Evolutionary conservation across 805 yeast species (phyloP).

Genomic region (Cyberlindnera euphorbiae): DNA sequence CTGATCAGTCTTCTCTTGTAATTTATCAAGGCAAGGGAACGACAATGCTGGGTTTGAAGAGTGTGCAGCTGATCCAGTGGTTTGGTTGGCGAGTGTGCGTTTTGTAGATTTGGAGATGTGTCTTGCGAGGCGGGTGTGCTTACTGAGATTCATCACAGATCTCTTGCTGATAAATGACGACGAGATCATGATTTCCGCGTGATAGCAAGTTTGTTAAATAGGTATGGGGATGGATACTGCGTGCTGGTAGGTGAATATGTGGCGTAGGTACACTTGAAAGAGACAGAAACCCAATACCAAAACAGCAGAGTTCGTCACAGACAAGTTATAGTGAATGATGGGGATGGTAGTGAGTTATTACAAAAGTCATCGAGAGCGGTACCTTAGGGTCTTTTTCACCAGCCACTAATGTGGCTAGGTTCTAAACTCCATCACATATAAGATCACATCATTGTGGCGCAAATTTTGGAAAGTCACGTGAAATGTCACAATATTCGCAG

Average conservation of each 20-base stretch:
- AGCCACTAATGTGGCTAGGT: too few relatives aligned
- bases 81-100: constrained; percentile 8
- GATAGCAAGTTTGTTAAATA: neutral
- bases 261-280: too few relatives aligned
- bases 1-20: constrained; percentile 50
- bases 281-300: too few relatives aligned
- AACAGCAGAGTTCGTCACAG: too few relatives aligned
- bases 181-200: neutral
- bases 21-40: constrained; percentile 82
- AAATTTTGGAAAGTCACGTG: constrained; percentile 9
- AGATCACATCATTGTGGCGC: too few relatives aligned
- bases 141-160: neutral
- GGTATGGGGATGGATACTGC: neutral
- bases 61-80: neutral
- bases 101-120: constrained; percentile 10
- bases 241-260: neutral
- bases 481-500: neutral
- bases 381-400: too few relatives aligned
- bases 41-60: constrained; percentile 25
- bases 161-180: neutral
- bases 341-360: too few relatives aligned
- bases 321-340: too few relatives aligned
- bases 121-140: constrained; percentile 1
- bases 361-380: too few relatives aligned
- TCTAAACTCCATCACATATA: too few relatives aligned